Base-by-base conservation (phyloP, 2,329 filamentous ascomycete genomes). In the Curvularia spicifera region DNA sequence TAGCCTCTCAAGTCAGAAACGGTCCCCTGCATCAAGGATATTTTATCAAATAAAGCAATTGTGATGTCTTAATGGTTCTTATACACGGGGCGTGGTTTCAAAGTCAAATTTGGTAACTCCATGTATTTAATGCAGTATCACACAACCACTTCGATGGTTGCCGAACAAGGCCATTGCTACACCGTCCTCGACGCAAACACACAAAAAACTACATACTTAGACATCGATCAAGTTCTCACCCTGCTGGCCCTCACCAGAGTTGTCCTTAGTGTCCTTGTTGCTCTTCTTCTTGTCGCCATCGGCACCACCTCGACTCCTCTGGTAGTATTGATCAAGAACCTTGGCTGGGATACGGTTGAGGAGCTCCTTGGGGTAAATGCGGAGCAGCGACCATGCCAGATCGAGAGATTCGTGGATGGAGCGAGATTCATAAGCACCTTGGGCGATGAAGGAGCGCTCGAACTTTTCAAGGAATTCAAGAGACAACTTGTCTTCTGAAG, bases 381-480 rank as follows among this genome's bases (percentile, higher is more conserved):
- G 89, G 68, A 99, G 88, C 78, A 99, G 81, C 75, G 92, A 94
- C 95, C 95, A 99, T 42, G 95, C 96, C 71, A 96, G 87, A 72
- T 99, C 96, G 62, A 99, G 86, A 45, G 92, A 96, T 79, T 99
- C 95, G 79, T 87, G 93, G 75, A 99, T 97, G 64, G 85, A 89
- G 71, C 95, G 90, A 66, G 90, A 89, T 81, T 99, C 95, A 81
- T 99, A 99, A 18, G 93, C 83, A 53, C 91, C 91, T 80, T 99
- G 95, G 64, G 85, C 84, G 78, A 99, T 96, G 80, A 98, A 99
- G 57, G 90, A 91, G 64, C 91, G 89, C 83, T 99, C 95, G 76
- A 99, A 99, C 82, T 98, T 98, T 76, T 98, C 94, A 71, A 99
- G 82, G 84, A 99, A 99, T 79, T 99, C 95, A 37, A 99, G 87